These are phyloP conservation scores for Sporothrix mexicana DNA, from an alignment of 2,329 filamentous ascomycete species.

Conservation along the genomic window DNA sequence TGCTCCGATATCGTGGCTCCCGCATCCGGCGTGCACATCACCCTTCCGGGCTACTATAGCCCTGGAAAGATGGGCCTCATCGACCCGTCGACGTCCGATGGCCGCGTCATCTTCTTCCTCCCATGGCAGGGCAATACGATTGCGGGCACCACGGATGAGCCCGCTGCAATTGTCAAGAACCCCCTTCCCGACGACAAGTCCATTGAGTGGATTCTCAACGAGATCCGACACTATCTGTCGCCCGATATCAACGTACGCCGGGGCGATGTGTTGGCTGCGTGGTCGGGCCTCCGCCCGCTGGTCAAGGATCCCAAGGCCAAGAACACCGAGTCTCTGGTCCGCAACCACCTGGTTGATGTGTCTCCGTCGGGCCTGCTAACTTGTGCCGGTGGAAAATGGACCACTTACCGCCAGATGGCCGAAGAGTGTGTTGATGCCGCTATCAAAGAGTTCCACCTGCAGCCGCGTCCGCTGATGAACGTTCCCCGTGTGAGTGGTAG, in stretches of 20 bases:
- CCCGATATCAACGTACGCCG: constrained; percentile 77
- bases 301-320: constrained; percentile 80
- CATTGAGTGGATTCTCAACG: constrained; percentile 80
- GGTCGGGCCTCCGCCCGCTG: constrained; percentile 77
- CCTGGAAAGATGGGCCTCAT: constrained; percentile 82
- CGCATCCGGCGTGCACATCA: constrained; percentile 78
- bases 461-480: constrained; percentile 53
- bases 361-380: constrained; percentile 77
- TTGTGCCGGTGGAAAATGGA: constrained; percentile 86
- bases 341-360: constrained; percentile 77
- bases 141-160: constrained; percentile 79
- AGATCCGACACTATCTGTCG: constrained; percentile 76
- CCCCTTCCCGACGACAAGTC: constrained; percentile 77
- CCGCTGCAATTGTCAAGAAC: constrained; percentile 69
- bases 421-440: constrained; percentile 84
- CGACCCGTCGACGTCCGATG: constrained; percentile 79
- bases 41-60: constrained; percentile 80
- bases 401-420: constrained; percentile 86
- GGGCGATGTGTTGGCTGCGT: constrained; percentile 78
- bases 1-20: constrained; percentile 78
- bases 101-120: constrained; percentile 85
- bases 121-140: constrained; percentile 88
- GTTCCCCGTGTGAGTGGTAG: constrained; percentile 71
- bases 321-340: constrained; percentile 82
- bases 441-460: constrained; percentile 67